Evolutionary conservation across 495 filamentous ascomycete species (phyloP).

Genomic region (Hyaloscypha finlandica): DNA sequence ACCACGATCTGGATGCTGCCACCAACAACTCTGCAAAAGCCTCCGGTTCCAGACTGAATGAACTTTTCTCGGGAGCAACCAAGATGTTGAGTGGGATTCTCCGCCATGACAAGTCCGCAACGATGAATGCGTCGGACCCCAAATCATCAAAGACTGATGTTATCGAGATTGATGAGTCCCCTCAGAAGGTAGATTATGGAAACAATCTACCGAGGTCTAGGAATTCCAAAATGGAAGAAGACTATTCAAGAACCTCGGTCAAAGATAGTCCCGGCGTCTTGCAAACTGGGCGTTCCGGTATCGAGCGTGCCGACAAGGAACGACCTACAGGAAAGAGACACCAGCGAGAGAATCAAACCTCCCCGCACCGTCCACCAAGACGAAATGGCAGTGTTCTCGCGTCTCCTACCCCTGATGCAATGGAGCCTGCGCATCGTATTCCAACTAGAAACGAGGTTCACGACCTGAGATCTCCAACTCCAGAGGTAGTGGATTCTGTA

Average conservation of each 20-base stretch:
- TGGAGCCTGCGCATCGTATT: background rate
- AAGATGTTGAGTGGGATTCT: background rate
- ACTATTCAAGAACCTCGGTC: background rate
- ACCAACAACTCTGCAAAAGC: background rate
- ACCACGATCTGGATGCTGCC: background rate
- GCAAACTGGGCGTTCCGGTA: background rate
- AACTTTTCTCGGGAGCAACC: background rate
- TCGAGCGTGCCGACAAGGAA: background rate
- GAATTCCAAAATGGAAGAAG: background rate
- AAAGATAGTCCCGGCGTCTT: background rate
- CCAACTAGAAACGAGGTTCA: background rate
- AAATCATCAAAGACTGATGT: background rate
- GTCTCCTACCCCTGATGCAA: background rate
- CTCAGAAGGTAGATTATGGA: background rate
- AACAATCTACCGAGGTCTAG: background rate
- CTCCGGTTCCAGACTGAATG: background rate
- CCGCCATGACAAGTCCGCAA: background rate
- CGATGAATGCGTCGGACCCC: background rate
- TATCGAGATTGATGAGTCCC: background rate
- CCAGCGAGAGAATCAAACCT: background rate
- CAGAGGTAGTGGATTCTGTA: background rate
- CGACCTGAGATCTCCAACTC: background rate
- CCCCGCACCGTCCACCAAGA: background rate
- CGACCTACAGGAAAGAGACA: background rate
- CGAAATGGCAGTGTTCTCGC: background rate